Evolutionary conservation across 1,139 yeast species (phyloP), one percentile per base, ranked within the genome.

Genomic region (Starmera stellimalicola): DNA sequence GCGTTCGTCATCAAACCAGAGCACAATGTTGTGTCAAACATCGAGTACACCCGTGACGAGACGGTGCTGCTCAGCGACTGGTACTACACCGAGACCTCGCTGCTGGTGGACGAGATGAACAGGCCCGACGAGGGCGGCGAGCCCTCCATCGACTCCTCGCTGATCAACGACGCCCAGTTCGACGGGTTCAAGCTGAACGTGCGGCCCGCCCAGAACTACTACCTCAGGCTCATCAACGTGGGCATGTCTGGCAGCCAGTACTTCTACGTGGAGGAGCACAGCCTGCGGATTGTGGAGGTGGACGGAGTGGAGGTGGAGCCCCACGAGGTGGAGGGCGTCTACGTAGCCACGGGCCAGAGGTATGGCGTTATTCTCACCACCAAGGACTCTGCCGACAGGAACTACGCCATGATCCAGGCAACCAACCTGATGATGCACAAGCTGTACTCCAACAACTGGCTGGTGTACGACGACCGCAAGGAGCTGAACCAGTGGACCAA

Each of bases 261-360:
- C 40, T 49, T 71, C 38, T 69, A 63, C 48, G 59, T 73, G 44
- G 73, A 72, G 45, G 68, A 64, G 38, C 82, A 75, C 48, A 63
- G 57, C n/a, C 54, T 78, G 32, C 63, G 63, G 6, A 60, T 78
- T 16, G 70, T 78, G 24, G 87, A 77, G 51, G 73, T 80, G 20
- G 94, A 82, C 54, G 87, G 91, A 38, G 63, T 78, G n/a, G 64
- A 60, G 34, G 75, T 78, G n/a, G 68, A 74, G 44, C 77, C 75
- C 5, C 59, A 64, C 34, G 58, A 55, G 9, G 75, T 79, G 20
- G 73, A 70, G 33, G 62, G 73, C 48, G 43, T 82, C 27, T 73
- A 75, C 40, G 55, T 82, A 24, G 71, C 85, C 1, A 79, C 78
- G 19, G 94, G 88, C 12, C 94, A 83, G 59, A 67, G 94, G 48